Evolutionary conservation across 148 eudicot genomes (phyloP), one percentile per base, ranked within the genome.

Genomic region (Camellia lanceoleosa): DNA sequence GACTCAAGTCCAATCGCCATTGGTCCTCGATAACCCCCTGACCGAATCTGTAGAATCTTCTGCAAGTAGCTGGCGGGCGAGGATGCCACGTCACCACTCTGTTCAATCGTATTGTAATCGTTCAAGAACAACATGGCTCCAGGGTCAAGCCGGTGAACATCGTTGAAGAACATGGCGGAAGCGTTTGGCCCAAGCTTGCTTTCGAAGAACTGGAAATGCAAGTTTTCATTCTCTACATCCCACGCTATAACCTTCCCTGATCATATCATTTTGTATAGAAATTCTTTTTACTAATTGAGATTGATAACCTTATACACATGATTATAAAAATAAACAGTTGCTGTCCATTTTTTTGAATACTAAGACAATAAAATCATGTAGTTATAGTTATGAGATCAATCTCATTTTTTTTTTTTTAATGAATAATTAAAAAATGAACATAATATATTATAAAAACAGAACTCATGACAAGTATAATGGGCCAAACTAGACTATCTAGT

Each of bases 141-240:
- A 3, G 19, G 5, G 42, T 92, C 93, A 0, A 82, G 14, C n/a
- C 42, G 16, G 1, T 70, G 46, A 3, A 85, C 85, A 19, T 18
- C 63, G 18, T 80, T 64, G 51, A 58, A 91, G 44, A 84, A 84
- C 0, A 6, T 54, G 5, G 66, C 47, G 0, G 89, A 82, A 7
- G 87, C 82, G 1, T 51, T 72, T 0, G 9, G 5, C 0, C 90
- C 93, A 0, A 90, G 79, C 65, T 73, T 85, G 71, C 76, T 78
- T 42, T 85, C 86, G 14, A 56, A 87, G 80, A 73, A 92, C 10
- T 77, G n/a, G 58, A 80, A 85, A 55, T 92, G 93, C 46, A 90
- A 43, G 47, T 86, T 87, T 73, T 90, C 93, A 8, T 92, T 90
- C 63, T 83, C 82, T 3, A 90, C 96, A 74, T 92, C 96, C 96